Percentiles rank a stretch among this genome's conserved stretches.
These are phyloP conservation scores for Millerozyma acaciae DNA, from an alignment of 805 yeast species.

Conservation along the genomic window DNA sequence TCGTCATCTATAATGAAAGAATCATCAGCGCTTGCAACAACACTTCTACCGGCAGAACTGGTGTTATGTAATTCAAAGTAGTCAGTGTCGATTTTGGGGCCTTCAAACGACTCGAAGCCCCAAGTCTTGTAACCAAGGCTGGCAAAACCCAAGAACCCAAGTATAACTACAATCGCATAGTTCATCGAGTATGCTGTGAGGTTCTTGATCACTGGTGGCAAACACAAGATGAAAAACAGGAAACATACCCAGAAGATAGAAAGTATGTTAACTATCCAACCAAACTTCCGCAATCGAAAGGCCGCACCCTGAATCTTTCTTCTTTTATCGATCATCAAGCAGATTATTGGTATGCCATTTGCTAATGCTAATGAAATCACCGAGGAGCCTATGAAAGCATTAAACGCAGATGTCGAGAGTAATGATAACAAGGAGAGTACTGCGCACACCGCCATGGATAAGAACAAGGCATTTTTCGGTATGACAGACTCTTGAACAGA, in stretches of 20 bases:
- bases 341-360: conserved; percentile 68
- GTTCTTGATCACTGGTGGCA: conserved; percentile 58
- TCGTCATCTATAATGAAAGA: conserved; percentile 13
- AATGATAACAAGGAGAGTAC: conserved; percentile 62
- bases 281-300: conserved; percentile 57
- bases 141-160: conserved; percentile 44
- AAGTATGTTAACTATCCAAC: conserved; percentile 58
- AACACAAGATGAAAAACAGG: conserved; percentile 58
- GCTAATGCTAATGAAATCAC: conserved; percentile 73
- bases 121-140: conserved; percentile 51
- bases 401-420: conserved; percentile 69
- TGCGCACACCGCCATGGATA: conserved; percentile 61
- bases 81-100: conserved; percentile 53
- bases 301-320: conserved; percentile 63
- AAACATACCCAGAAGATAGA: conserved; percentile 59
- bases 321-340: conserved; percentile 58
- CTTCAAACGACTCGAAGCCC: conserved; percentile 61
- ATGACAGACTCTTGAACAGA: conserved; percentile 51
- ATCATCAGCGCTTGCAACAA: conserved; percentile 6
- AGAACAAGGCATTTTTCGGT: conserved; percentile 65
- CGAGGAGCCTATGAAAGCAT: conserved; percentile 80
- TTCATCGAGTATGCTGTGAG: conserved; percentile 46
- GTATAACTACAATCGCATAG: conserved; percentile 63
- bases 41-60: conserved; percentile 17
- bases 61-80: conserved; percentile 35